A percentile compares a stretch with the other conserved stretches of the same genome.
Conservation (phyloP, 164 flowering plant species). For the Stephania yunnanensis region DNA sequence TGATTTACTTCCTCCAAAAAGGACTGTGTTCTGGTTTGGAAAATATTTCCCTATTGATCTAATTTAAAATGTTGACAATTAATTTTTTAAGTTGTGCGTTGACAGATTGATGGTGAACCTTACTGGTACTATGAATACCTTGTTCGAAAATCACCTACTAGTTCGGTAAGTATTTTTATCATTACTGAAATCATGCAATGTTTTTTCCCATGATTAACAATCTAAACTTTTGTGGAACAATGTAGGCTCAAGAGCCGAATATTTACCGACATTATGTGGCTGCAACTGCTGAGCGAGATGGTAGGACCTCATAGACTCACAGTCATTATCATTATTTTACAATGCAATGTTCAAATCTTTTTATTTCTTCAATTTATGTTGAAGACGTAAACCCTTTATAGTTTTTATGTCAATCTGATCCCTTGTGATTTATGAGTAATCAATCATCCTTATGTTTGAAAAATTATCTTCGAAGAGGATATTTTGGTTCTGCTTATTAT, state of each 20-base stretch:
- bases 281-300: slow-evolving; percentile 92
- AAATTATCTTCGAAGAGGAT: too few relatives aligned
- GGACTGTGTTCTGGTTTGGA: background rate
- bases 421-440: too few relatives aligned
- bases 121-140: slow-evolving; percentile 93
- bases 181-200: background rate
- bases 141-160: slow-evolving; percentile 87
- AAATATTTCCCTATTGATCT: background rate
- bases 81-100: slow-evolving; percentile 4
- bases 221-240: slow-evolving; percentile 9
- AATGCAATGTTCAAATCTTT: background rate
- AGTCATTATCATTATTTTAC: background rate
- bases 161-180: slow-evolving; percentile 38
- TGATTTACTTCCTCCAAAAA: background rate
- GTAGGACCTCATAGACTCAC: slow-evolving; percentile 27
- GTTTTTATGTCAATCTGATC: too few relatives aligned
- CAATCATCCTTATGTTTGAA: too few relatives aligned
- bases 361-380: background rate
- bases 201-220: background rate
- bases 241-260: slow-evolving; percentile 70
- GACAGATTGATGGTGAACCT: slow-evolving; percentile 80
- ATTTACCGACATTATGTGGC: slow-evolving; percentile 61
- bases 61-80: too few relatives aligned
- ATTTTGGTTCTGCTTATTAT: too few relatives aligned
- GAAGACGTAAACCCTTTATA: too few relatives aligned